Conservation (phyloP, 2,329 filamentous ascomycete species). For the Phyllosticta paracitricarpa region DNA sequence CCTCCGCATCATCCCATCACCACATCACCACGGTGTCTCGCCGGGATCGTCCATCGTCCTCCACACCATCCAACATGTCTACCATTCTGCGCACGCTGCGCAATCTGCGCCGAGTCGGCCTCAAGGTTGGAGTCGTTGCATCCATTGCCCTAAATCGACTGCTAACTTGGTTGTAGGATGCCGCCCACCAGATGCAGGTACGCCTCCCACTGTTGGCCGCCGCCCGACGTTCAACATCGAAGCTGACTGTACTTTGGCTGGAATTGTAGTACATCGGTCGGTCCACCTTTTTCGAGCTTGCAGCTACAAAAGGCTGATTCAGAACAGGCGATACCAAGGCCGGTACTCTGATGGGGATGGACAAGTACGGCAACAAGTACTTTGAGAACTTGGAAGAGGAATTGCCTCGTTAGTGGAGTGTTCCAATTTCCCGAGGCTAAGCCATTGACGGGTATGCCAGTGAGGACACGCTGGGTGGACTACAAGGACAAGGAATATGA, state of each 20-base stretch:
- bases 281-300: slow-evolving; percentile 1
- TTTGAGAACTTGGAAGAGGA: slow-evolving; percentile 89
- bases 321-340: slow-evolving; percentile 85
- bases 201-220: slow-evolving; percentile 29
- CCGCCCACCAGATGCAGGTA: slow-evolving; percentile 88
- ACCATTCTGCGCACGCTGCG: slow-evolving; percentile 75
- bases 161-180: slow-evolving; percentile 53
- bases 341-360: slow-evolving; percentile 72
- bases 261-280: slow-evolving; percentile 29
- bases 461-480: slow-evolving; percentile 95
- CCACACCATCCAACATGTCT: slow-evolving; percentile 59
- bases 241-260: slow-evolving; percentile 7
- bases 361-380: slow-evolving; percentile 94
- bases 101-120: slow-evolving; percentile 76
- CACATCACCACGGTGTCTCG: slow-evolving; percentile 1
- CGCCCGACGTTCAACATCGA: slow-evolving; percentile 1
- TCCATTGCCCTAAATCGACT: slow-evolving; percentile 21
- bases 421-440: not conserved
- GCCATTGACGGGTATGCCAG: slow-evolving; percentile 35
- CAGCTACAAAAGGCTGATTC: slow-evolving; percentile 18
- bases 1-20: slow-evolving; percentile 1
- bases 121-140: slow-evolving; percentile 55
- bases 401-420: slow-evolving; percentile 61
- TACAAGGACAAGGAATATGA: slow-evolving; percentile 84
- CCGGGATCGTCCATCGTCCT: not conserved